Evolutionary conservation across 2,329 filamentous ascomycete species (phyloP), one percentile per base, ranked within the genome.

Genomic region (Neonectria hederae): DNA sequence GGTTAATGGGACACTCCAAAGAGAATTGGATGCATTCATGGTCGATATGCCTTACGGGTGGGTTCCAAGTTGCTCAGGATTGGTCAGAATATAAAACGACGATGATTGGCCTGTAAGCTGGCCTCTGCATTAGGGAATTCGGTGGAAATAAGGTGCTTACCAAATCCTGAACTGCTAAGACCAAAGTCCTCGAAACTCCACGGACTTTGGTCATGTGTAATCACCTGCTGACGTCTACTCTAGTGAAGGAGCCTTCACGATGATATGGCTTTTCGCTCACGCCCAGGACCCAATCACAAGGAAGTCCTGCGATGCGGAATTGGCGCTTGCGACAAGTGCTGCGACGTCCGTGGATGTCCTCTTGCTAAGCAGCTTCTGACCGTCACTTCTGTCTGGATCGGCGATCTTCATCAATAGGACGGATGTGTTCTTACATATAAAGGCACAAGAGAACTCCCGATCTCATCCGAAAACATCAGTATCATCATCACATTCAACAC

Each of bases 141-240:
- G 32, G 48, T n/a, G 32, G 40, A 49, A 53, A 53, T 40, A 26
- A 32, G 7, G 49, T 48, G 60, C 60, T 59, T 54, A 63, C 55
- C 43, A 55, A 63, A 42, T 48, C 7, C n/a, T 46, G 13, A 4
- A 28, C 13, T 22, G 42, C 53, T 48, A 19, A 19, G 38, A 42
- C 7, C 10, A 11, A 42, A 42, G 38, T 19, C 38, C 54, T 49
- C 58, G 46, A 28, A 53, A 56, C 38, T 53, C 52, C 62, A 54
- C 54, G 62, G 57, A 54, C 8, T 28, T 58, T 21, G 19, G 35
- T 9, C 8, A 54, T 63, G 61, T 43, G 61, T 63, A 54, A 63
- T 60, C 49, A 22, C 21, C 30, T 17, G 13, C 53, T 14, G 14
- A 40, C 22, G 19, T 4, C n/a, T 24, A 32, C 45, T 40, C 42